phyloP scores from a whole-genome alignment of 257 asterid species.

The Osmanthus fragrans region DNA sequence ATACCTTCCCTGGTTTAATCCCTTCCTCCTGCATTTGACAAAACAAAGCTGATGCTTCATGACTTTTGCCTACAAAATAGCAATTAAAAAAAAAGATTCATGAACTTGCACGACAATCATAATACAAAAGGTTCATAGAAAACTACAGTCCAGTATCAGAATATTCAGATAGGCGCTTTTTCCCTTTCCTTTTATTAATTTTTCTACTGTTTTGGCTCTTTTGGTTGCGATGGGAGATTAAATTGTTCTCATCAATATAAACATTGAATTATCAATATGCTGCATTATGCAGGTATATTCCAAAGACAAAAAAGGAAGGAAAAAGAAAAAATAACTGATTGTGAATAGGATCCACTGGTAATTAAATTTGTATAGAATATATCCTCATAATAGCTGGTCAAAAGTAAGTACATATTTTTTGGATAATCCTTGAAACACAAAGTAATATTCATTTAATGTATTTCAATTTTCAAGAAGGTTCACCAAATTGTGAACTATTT shows the following conservation, averaged over 20 bases:
- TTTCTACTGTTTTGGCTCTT: background rate
- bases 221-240: constrained; percentile 5
- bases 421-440: background rate
- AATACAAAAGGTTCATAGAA: constrained; percentile 1
- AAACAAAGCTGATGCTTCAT: constrained; percentile 74
- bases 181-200: background rate
- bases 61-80: constrained; percentile 59
- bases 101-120: constrained; percentile 4
- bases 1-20: constrained; percentile 79
- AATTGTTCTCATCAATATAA: background rate
- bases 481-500: constrained; percentile 5
- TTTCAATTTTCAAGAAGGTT: constrained; percentile 5
- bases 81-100: constrained; percentile 14
- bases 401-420: background rate
- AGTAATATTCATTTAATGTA: constrained; percentile 11
- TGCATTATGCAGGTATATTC: background rate
- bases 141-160: background rate
- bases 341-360: background rate
- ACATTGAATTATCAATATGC: background rate
- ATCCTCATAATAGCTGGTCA: background rate
- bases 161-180: background rate
- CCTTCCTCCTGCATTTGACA: constrained; percentile 83
- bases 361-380: background rate
- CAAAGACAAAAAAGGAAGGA: background rate
- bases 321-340: background rate